These are phyloP conservation scores for Aspergillus caelatus DNA, from an alignment of 2,329 filamentous ascomycete species.

Conservation along the genomic window DNA sequence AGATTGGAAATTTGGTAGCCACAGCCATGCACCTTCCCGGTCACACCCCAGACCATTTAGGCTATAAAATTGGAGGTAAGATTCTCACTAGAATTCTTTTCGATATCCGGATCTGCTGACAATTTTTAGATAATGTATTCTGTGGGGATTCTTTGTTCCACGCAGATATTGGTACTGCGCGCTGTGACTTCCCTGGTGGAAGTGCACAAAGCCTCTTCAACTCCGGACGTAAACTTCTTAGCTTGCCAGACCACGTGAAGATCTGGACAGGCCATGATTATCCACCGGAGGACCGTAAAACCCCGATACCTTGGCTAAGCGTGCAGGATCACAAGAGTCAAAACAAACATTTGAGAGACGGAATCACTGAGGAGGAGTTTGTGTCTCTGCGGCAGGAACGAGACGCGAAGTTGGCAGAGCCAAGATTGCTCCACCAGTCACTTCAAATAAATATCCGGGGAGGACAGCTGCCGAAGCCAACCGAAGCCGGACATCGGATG, in stretches of 20 bases:
- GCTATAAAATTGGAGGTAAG: slow-evolving; percentile 58
- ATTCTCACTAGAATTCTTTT: neutral
- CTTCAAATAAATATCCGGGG: slow-evolving; percentile 58
- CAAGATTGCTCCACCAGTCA: slow-evolving; percentile 54
- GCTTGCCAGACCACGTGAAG: slow-evolving; percentile 47
- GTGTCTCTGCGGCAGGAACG: slow-evolving; percentile 48
- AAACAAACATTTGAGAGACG: slow-evolving; percentile 55
- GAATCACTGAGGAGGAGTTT: slow-evolving; percentile 49
- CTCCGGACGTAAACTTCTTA: slow-evolving; percentile 49
- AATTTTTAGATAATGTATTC: slow-evolving; percentile 50
- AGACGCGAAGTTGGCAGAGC: slow-evolving; percentile 48
- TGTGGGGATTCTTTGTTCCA: slow-evolving; percentile 59
- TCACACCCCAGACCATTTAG: slow-evolving; percentile 65
- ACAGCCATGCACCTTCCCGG: slow-evolving; percentile 62
- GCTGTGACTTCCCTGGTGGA: slow-evolving; percentile 60
- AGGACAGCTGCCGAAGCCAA: slow-evolving; percentile 45
- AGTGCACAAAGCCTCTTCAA: slow-evolving; percentile 47
- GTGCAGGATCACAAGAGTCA: slow-evolving; percentile 50
- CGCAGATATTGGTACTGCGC: slow-evolving; percentile 55
- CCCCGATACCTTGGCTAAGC: slow-evolving; percentile 46
- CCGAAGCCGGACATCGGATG: slow-evolving; percentile 28
- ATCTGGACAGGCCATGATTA: slow-evolving; percentile 63
- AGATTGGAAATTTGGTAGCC: slow-evolving; percentile 53
- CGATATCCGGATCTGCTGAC: neutral
- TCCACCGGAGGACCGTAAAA: slow-evolving; percentile 40